These are phyloP conservation scores for Lodderomyces parapsilosis DNA, from an alignment of 1,139 yeast species.

Conservation along the genomic window DNA sequence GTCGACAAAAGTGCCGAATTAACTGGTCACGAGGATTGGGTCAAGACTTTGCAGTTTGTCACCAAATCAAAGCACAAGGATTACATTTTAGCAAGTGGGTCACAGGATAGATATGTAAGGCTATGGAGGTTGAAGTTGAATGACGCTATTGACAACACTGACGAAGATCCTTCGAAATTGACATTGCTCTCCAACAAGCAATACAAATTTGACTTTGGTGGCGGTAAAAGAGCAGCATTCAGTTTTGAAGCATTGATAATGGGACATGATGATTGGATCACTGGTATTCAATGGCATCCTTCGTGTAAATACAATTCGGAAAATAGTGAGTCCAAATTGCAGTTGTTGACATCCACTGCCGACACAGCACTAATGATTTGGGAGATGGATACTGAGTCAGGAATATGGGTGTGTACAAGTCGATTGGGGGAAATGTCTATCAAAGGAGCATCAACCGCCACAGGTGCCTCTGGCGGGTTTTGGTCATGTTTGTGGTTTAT, in stretches of 20 bases:
- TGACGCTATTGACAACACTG: constrained; percentile 55
- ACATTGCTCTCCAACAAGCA: constrained; percentile 63
- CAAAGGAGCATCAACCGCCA: constrained; percentile 97
- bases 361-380: constrained; percentile 96
- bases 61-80: constrained; percentile 45
- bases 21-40: constrained; percentile 94
- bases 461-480: constrained; percentile 97
- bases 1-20: constrained; percentile 51
- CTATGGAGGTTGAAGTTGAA: constrained; percentile 73
- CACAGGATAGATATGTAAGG: constrained; percentile 87
- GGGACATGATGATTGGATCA: constrained; percentile 99
- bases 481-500: constrained; percentile 87
- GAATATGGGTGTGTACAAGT: constrained; percentile 83
- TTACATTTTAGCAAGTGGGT: constrained; percentile 75
- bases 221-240: constrained; percentile 46
- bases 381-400: constrained; percentile 85
- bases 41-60: constrained; percentile 67
- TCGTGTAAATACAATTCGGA: constrained; percentile 11
- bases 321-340: constrained; percentile 35
- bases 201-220: constrained; percentile 47
- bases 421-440: constrained; percentile 90
- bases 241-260: constrained; percentile 89
- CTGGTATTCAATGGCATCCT: constrained; percentile 82
- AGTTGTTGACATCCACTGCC: constrained; percentile 82
- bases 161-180: constrained; percentile 55